Evolutionary conservation across 208 protist species (phyloP).

Genomic region (Wallacemonas rigidus): DNA sequence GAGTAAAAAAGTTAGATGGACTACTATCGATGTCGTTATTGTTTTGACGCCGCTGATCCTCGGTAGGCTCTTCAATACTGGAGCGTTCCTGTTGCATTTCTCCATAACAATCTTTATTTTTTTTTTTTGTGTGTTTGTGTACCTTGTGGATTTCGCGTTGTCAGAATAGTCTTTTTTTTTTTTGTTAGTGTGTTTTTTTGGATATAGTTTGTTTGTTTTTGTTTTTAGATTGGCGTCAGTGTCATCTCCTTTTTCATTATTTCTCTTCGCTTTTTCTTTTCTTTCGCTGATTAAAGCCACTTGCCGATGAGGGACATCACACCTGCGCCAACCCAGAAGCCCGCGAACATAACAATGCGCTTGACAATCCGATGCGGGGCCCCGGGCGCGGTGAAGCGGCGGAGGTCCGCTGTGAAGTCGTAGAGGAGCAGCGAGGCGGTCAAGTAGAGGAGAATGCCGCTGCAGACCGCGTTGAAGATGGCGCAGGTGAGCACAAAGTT

Average conservation of each 20-base stretch:
- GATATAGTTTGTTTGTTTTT: background rate
- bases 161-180: no score
- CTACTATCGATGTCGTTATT: no score
- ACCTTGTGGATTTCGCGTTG: no score
- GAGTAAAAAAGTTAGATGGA: no score
- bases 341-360: background rate
- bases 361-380: background rate
- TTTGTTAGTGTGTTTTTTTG: background rate
- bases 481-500: slow-evolving; percentile 48
- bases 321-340: slow-evolving; percentile 20
- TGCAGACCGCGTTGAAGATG: slow-evolving; percentile 51
- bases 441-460: slow-evolving; percentile 72
- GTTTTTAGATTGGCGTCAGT: background rate
- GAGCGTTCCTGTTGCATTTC: no score
- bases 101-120: no score
- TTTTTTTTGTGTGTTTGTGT: no score
- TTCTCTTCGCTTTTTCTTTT: background rate
- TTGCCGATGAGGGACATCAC: slow-evolving; percentile 20
- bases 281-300: slow-evolving; percentile 8
- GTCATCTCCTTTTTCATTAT: background rate
- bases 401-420: slow-evolving; percentile 62
- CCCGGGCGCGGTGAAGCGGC: background rate
- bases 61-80: no score
- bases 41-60: no score
- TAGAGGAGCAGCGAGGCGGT: slow-evolving; percentile 51